Evolutionary conservation across 2,329 filamentous ascomycete species (phyloP), one percentile per base, ranked within the genome.

Genomic region (Aspergillus costaricaensis): DNA sequence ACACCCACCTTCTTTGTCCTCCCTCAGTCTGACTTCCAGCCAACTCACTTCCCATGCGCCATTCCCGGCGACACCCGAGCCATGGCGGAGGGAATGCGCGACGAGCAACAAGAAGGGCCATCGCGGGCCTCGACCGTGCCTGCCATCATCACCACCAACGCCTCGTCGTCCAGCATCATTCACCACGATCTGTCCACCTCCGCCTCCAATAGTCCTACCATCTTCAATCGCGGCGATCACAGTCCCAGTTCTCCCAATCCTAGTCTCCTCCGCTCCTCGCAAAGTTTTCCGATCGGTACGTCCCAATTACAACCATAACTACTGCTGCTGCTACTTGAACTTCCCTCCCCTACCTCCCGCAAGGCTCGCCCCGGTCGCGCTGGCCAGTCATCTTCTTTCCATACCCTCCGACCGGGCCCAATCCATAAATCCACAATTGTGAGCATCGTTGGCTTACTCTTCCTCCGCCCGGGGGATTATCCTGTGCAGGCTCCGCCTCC

Each of bases 1-100:
- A 27, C 6, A 30, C 36, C 50, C 27, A 25, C 39, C 60, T 51
- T 23, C 36, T 41, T 39, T 58, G 23, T 52, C 30, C 32, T 57
- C 19, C 30, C n/a, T 27, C 10, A 14, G 9, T 52, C 23, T 53
- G 23, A 41, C 12, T 15, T 30, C 8, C n/a, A 15, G 8, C 25
- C 47, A 7, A 27, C 23, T 23, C 44, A 43, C 39, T 62, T 62
- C 60, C 57, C 63, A 74, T 74, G 71, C 62, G 62, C 68, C 44
- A 39, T 52, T 44, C 60, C 61, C 58, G 50, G 62, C 58, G 59
- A 58, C 61, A 57, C 59, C 59, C 60, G 51, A 63, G 67, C 58
- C 52, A 75, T 76, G 72, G 68, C 69, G 68, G 72, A 74, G 71
- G 72, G 64, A 67, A 62, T 58, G 67, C 61, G 57, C 57, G 62